Evolutionary conservation across 768 basidiomycete genomes (phyloP).

Genomic region (Boletus fagicola): DNA sequence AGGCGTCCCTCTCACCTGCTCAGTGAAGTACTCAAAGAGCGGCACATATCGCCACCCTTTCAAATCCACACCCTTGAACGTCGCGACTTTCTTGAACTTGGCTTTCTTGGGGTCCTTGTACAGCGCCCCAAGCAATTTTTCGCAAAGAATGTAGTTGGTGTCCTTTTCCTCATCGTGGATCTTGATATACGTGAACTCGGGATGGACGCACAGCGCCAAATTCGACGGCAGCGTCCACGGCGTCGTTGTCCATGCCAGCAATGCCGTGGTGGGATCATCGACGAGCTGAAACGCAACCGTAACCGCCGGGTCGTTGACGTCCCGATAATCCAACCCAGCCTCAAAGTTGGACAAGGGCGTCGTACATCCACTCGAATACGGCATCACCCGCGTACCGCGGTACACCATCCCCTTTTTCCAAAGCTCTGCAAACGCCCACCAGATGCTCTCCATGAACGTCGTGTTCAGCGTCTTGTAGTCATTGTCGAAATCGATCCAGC

Average conservation of each 20-base stretch:
- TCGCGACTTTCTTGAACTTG: slow-evolving; percentile 87
- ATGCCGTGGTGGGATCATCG: slow-evolving; percentile 84
- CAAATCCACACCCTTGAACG: slow-evolving; percentile 89
- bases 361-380: slow-evolving; percentile 94
- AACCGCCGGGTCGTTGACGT: slow-evolving; percentile 93
- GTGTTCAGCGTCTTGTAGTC: slow-evolving; percentile 97
- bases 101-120: slow-evolving; percentile 99
- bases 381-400: slow-evolving; percentile 93
- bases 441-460: slow-evolving; percentile 95
- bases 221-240: slow-evolving; percentile 99
- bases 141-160: slow-evolving; percentile 89
- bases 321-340: slow-evolving; percentile 87
- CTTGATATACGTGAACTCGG: slow-evolving; percentile 94
- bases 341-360: slow-evolving; percentile 98
- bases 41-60: slow-evolving; percentile 96
- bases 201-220: slow-evolving; percentile 92
- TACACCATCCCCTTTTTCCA: slow-evolving; percentile 92
- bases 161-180: slow-evolving; percentile 88
- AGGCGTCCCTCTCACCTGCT: slow-evolving; percentile 56
- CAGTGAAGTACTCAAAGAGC: slow-evolving; percentile 94
- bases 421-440: slow-evolving; percentile 98
- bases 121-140: slow-evolving; percentile 77
- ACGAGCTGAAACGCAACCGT: slow-evolving; percentile 92
- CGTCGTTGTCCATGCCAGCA: slow-evolving; percentile 98
- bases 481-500: slow-evolving; percentile 99